phyloP scores from a whole-genome alignment of 176 grass and related monocot genomes.

The Triticum turgidum region DNA sequence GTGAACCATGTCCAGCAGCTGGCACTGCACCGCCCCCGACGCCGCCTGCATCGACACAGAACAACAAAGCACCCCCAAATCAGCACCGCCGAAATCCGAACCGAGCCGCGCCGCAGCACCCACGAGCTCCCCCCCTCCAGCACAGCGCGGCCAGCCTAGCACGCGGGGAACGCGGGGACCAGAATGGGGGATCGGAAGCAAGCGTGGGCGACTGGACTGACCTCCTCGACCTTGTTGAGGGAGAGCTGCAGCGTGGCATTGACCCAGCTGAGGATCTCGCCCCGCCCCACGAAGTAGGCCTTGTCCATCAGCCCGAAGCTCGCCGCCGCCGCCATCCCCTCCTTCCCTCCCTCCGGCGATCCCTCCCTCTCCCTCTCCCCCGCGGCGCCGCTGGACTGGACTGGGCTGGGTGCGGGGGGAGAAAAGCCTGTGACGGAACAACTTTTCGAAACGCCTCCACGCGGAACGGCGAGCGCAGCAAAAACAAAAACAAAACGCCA shows the following conservation, averaged over 20 bases:
- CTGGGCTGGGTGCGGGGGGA: background rate
- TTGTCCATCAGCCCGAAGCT: slow-evolving; percentile 91
- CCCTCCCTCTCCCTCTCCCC: background rate
- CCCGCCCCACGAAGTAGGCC: slow-evolving; percentile 92
- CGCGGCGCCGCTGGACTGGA: background rate
- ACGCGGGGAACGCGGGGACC: background rate
- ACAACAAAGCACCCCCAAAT: background rate
- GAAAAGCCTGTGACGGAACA: background rate
- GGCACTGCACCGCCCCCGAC: slow-evolving; percentile 89
- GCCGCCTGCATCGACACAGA: slow-evolving; percentile 53
- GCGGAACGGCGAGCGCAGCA: slow-evolving; percentile 13
- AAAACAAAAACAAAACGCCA: background rate
- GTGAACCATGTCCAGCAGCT: slow-evolving; percentile 92
- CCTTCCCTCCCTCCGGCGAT: background rate
- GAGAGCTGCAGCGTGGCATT: slow-evolving; percentile 83
- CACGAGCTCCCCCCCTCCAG: background rate
- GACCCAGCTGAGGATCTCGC: slow-evolving; percentile 90
- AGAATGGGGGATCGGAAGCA: background rate
- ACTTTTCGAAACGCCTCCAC: slow-evolving; percentile 47
- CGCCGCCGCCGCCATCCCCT: slow-evolving; percentile 44
- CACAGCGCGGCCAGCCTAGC: background rate
- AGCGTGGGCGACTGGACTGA: background rate
- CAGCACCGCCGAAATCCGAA: background rate
- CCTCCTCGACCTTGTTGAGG: slow-evolving; percentile 90
- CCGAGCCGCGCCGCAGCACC: background rate